Percentiles rank a stretch among this genome's conserved stretches.
Conservation (phyloP, 805 yeast genomes). For the Torulaspora quercuum region DNA sequence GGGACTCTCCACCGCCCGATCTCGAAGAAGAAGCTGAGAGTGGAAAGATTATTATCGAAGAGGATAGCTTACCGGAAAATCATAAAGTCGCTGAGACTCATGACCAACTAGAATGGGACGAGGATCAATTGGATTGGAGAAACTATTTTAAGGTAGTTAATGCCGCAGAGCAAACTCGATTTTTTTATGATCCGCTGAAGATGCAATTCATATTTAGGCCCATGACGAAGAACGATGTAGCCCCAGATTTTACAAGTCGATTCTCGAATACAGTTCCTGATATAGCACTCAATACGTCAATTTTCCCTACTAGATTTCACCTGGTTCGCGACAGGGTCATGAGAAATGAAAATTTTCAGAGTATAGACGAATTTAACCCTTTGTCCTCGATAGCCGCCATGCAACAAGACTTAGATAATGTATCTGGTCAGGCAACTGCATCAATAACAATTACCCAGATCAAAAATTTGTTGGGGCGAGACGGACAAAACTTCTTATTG, state of each 20-base stretch:
- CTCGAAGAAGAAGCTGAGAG: conserved; percentile 1
- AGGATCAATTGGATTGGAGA: conserved; percentile 54
- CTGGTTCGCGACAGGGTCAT: conserved; percentile 66
- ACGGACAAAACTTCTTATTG: conserved; percentile 67
- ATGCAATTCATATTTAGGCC: conserved; percentile 53
- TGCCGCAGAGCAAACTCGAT: conserved; percentile 61
- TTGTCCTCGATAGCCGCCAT: conserved; percentile 33
- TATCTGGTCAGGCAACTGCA: conserved; percentile 13
- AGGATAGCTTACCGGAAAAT: neutral
- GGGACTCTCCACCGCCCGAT: neutral
- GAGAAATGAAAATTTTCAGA: conserved; percentile 72
- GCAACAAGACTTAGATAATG: conserved; percentile 21
- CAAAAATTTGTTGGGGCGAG: conserved; percentile 82
- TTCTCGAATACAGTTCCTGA: conserved; percentile 25
- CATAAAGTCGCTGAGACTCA: neutral
- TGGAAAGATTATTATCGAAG: neutral
- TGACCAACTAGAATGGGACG: conserved; percentile 16
- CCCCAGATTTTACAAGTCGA: conserved; percentile 10
- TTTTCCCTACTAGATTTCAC: conserved; percentile 55
- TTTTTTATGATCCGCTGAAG: conserved; percentile 55
- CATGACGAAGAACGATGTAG: conserved; percentile 16
- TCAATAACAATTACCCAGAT: conserved; percentile 58
- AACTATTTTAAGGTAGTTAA: conserved; percentile 67
- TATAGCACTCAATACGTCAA: conserved; percentile 36
- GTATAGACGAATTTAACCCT: conserved; percentile 35